Percentiles rank a stretch among this genome's conserved stretches.
phyloP scores from a whole-genome alignment of 2,329 filamentous ascomycete genomes.

The Ascosphaera aggregata region DNA sequence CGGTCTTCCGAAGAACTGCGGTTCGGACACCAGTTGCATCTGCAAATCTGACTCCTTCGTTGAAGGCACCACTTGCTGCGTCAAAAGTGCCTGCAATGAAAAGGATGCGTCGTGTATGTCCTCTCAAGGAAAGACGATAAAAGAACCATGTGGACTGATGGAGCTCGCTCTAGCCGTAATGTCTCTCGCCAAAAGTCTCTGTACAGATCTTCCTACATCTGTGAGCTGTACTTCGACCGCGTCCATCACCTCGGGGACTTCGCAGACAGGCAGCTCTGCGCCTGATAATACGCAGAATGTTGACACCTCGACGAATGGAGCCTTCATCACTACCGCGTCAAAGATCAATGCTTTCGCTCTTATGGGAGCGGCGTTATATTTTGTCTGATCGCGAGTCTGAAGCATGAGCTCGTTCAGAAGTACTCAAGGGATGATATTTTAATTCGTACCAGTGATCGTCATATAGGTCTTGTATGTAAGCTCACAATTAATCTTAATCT shows the following conservation, averaged over 20 bases:
- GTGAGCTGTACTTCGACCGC: background rate
- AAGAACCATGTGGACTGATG: background rate
- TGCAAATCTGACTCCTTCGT: constrained; percentile 25
- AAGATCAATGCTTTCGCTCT: background rate
- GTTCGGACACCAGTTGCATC: constrained; percentile 25
- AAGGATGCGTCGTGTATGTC: constrained; percentile 19
- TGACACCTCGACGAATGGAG: background rate
- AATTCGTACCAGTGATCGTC: too few species aligned
- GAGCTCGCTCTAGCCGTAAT: background rate
- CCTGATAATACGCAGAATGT: background rate
- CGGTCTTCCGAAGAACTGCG: constrained; percentile 18
- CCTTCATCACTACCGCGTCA: background rate
- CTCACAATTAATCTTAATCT: background rate
- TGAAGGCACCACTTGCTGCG: constrained; percentile 25
- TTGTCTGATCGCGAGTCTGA: too few species aligned
- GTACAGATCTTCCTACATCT: background rate
- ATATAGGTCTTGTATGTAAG: background rate
- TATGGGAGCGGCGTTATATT: background rate
- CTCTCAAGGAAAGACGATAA: background rate
- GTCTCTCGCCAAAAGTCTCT: background rate
- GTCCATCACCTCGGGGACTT: background rate
- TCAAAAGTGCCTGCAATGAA: constrained; percentile 19
- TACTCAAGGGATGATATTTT: too few species aligned
- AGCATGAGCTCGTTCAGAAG: too few species aligned
- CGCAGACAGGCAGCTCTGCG: background rate